Base-by-base conservation (phyloP, 306 rosid genomes). In the Sechiopsis laciniata region DNA sequence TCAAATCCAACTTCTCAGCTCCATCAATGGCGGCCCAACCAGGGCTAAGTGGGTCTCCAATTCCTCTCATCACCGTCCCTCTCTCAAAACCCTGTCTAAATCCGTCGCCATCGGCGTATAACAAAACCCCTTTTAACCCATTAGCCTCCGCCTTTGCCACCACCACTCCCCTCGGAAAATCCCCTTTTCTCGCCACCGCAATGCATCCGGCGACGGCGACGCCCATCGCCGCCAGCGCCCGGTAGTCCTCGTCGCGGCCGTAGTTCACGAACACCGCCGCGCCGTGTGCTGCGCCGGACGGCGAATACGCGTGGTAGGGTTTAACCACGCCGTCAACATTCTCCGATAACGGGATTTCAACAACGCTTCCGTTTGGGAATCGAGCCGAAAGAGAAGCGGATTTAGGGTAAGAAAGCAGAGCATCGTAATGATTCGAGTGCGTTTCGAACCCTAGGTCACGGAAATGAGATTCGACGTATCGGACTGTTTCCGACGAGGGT, bases 31-130 rank as follows among this genome's bases (percentile, higher is more conserved):
- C 90, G 75, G 83, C 90, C 98, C 98, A 94, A 22, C 97, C 98
- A 2, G 98, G 98, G 66, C 79, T 87, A 0, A 90, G 87, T 65
- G 98, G 97, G 95, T 94, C 97, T 88, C 98, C 98, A 22, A 84
- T 71, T 8, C 97, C 98, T 26, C 79, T 88, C 94, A 86, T 86
- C 64, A 89, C 98, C 16, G 91, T 71, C 53, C 98, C 98, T 65
- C 98, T 86, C 87, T 94, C 98, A 77, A 90, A 89, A 20, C 98
- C 98, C 21, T 86, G 74, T 11, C 82, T 69, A 85, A 83, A 89
- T 75, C 84, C 58, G 3, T 22, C 86, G 10, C 74, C 75, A 35
- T 84, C 96, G 14, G 81, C 29, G 78, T 86, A 90, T 48, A 85
- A 22, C 14, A 94, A 83, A 63, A 90, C 95, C 70, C 95, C 92